Percentiles rank a stretch among this genome's conserved stretches.
phyloP scores from a whole-genome alignment of 345 rosid species.

The Clausena lansium region DNA sequence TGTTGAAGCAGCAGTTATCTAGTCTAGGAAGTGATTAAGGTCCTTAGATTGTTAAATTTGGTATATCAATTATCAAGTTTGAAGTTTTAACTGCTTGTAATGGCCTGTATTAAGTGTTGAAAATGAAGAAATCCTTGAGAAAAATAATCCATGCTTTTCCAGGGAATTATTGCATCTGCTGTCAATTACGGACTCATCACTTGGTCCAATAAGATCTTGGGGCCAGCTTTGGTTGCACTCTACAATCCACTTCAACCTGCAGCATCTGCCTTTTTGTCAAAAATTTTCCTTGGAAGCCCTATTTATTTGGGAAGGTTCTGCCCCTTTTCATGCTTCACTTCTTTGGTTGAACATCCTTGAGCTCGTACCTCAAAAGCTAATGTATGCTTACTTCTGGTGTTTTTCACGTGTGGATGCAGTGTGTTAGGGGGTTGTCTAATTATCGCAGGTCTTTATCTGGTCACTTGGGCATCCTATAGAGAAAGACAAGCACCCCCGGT shows the following conservation, averaged over 20 bases:
- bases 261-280: slow-evolving; percentile 79
- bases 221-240: slow-evolving; percentile 94
- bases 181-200: slow-evolving; percentile 87
- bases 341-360: not conserved
- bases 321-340: slow-evolving; percentile 2
- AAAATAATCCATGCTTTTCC: slow-evolving; percentile 14
- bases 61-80: not conserved
- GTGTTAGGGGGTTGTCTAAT: slow-evolving; percentile 79
- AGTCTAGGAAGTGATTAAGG: not conserved
- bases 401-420: slow-evolving; percentile 35
- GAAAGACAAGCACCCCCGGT: slow-evolving; percentile 39
- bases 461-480: slow-evolving; percentile 85
- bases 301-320: slow-evolving; percentile 88
- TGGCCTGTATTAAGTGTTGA: not conserved
- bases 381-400: slow-evolving; percentile 7
- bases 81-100: not conserved
- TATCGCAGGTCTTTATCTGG: slow-evolving; percentile 73
- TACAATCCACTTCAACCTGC: slow-evolving; percentile 97
- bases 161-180: slow-evolving; percentile 94
- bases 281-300: slow-evolving; percentile 89
- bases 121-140: not conserved
- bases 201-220: slow-evolving; percentile 96
- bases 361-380: not conserved
- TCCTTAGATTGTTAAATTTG: not conserved
- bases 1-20: not conserved